These are phyloP conservation scores for Aspergillus novofumigatus DNA, from an alignment of 2,329 filamentous ascomycete species.

Conservation along the genomic window DNA sequence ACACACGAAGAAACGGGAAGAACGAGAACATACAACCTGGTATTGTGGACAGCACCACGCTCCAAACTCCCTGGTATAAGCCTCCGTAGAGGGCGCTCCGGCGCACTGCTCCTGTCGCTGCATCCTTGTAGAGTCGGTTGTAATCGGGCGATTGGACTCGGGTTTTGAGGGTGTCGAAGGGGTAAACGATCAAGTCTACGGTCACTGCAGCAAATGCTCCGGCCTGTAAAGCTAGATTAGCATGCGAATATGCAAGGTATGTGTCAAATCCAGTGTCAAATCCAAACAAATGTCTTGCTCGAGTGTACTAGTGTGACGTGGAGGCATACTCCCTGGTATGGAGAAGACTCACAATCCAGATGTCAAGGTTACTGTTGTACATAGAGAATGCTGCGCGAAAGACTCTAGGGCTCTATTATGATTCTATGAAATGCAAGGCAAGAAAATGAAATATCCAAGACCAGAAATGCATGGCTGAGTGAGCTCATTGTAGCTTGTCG, in stretches of 20 bases:
- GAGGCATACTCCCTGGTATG: not conserved
- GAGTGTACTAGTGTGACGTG: not conserved
- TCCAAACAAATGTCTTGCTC: not conserved
- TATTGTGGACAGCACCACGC: slow-evolving; percentile 79
- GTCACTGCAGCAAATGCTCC: slow-evolving; percentile 81
- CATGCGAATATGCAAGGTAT: not conserved
- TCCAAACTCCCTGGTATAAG: slow-evolving; percentile 82
- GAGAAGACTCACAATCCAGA: slow-evolving; percentile 49
- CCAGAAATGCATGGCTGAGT: not conserved
- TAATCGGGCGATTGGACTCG: slow-evolving; percentile 77
- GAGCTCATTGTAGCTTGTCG: not conserved
- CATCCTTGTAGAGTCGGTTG: slow-evolving; percentile 60
- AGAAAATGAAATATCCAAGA: not conserved
- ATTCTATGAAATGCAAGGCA: not conserved
- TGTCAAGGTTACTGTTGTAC: slow-evolving; percentile 53
- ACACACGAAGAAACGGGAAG: too few relatives aligned
- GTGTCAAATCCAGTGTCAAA: too few relatives aligned
- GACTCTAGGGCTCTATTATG: not conserved
- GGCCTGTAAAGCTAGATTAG: slow-evolving; percentile 50
- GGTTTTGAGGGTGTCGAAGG: slow-evolving; percentile 86
- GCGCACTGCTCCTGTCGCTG: slow-evolving; percentile 51
- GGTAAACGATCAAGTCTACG: slow-evolving; percentile 81
- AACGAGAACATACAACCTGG: slow-evolving; percentile 73
- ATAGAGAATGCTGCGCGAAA: not conserved
- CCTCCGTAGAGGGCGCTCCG: slow-evolving; percentile 62